Base-by-base conservation (phyloP, 108 stramenopile species). In the Pseudonitzschia multiseries region DNA sequence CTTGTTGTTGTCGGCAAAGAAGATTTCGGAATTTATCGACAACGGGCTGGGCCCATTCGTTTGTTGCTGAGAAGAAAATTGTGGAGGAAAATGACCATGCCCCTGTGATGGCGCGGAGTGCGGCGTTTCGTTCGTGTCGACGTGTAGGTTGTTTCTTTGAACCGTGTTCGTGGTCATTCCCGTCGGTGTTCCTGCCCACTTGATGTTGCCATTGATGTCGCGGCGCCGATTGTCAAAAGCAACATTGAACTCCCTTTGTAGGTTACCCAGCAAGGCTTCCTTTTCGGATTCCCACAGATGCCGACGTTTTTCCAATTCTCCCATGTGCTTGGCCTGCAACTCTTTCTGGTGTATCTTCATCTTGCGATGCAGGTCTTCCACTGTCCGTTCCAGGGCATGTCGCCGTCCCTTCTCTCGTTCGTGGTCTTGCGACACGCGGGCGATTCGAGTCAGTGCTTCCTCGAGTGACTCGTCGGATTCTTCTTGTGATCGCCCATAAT, bases 221-320 rank as follows among this genome's bases (percentile, higher is more conserved):
- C 54, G 46, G n/a, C 74, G 53, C 22, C 64, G 67, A 17, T 46
- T 63, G 8, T 77, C 79, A 51, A 85, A 78, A 3, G 71, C 77
- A 18, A 27, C 27, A 43, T 81, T 85, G 71, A 77, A 81, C 17
- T 80, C 84, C 57, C 71, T 70, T 54, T 81, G 80, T 53, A 85
- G 71, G 8, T 40, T 53, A 2, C 67, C 46, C 24, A 85, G 24
- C 29, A 85, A 27, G 0, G 50, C 64, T 20, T 71, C 78, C 15
- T 65, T 71, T 56, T 85, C 80, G 4, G 50, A 48, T 61, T 81
- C 77, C 74, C 74, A 80, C 42, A 74, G 59, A 12, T 32, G 18
- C 65, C 75, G 70, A 8, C 27, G 32, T 57, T 36, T 59, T 17
- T 66, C 42, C 32, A 81, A 40, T 43, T 85, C 80, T 6, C 40